Evolutionary conservation across 2,329 filamentous ascomycete species (phyloP).

Genomic region (Clonostachys rhizophaga): DNA sequence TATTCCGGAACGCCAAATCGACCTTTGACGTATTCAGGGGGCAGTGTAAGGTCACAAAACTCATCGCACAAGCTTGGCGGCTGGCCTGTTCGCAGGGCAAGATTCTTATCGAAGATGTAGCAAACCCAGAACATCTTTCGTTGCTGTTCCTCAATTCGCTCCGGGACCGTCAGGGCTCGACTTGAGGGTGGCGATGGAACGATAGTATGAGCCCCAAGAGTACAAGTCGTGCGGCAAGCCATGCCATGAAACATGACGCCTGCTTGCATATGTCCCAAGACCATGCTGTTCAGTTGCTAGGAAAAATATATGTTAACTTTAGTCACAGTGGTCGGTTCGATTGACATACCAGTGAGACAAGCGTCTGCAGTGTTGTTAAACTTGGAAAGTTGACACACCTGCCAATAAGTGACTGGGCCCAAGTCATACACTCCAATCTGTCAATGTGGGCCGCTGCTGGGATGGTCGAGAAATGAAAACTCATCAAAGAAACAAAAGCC

Average conservation of each 20-base stretch:
- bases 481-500: slow-evolving; percentile 31
- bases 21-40: slow-evolving; percentile 10
- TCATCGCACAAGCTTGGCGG: slow-evolving; percentile 28
- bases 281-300: too few species aligned
- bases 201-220: slow-evolving; percentile 31
- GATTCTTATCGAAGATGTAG: slow-evolving; percentile 17
- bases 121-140: slow-evolving; percentile 16
- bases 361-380: slow-evolving; percentile 28
- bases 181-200: background rate
- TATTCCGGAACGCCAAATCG: background rate
- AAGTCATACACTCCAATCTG: background rate
- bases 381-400: slow-evolving; percentile 8
- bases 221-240: slow-evolving; percentile 34
- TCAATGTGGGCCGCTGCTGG: background rate
- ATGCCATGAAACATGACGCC: slow-evolving; percentile 28
- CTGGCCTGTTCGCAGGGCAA: slow-evolving; percentile 11
- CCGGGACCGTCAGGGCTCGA: background rate
- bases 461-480: background rate
- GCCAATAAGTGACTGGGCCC: slow-evolving; percentile 13
- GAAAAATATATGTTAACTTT: too few species aligned
- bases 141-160: slow-evolving; percentile 3
- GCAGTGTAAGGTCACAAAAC: slow-evolving; percentile 44
- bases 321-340: too few species aligned
- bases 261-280: slow-evolving; percentile 16
- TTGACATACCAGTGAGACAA: slow-evolving; percentile 32